Evolutionary conservation across 2,329 filamentous ascomycete species (phyloP), one percentile per base, ranked within the genome.

Genomic region (Beauveria varroae): DNA sequence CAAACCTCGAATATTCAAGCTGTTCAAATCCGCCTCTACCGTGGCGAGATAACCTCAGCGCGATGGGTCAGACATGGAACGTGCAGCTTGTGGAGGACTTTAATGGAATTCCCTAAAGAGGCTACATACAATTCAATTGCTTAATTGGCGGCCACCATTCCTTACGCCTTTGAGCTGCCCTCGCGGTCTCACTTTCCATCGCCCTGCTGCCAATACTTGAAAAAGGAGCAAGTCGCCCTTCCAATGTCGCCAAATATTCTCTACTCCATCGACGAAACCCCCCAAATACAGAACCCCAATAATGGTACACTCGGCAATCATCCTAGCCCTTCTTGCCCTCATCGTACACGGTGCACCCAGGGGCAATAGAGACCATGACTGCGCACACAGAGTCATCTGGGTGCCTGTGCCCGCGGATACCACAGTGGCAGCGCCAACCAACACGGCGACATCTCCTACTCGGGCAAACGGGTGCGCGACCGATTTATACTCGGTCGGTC

Each of bases 341-440:
- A 26, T 24, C 14, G 49, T 60, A 34, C 47, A 26, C 5, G 49
- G 26, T 14, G 57, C 49, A 18, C 40, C 57, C 28, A 30, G 8
- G 8, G 28, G 9, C 9, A 30, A 30, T 10, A 30, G 9, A 30
- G 28, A 30, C 1, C 2, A 30, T 10, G 28, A 8, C 28, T 8
- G 28, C 28, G 28, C 28, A 16, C 44, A 40, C 49, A 46, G 40
- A 37, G 57, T 46, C 40, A 16, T 52, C 16, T 24, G 6, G 49
- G 24, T 52, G 7, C 24, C 24, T 1, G 24, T n/a, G 4, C 24
- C 47, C 24, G 40, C 37, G 12, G 57, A 53, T 28, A 60, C 57
- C 14, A 60, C 57, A n/a, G 28, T 60, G n/a, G 37, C 43, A 18
- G 57, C 57, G 16, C 57, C 56, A 16, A 60, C 57, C 40, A 60